Conservation (phyloP, 164 flowering plant species). For the Stephania japonica region DNA sequence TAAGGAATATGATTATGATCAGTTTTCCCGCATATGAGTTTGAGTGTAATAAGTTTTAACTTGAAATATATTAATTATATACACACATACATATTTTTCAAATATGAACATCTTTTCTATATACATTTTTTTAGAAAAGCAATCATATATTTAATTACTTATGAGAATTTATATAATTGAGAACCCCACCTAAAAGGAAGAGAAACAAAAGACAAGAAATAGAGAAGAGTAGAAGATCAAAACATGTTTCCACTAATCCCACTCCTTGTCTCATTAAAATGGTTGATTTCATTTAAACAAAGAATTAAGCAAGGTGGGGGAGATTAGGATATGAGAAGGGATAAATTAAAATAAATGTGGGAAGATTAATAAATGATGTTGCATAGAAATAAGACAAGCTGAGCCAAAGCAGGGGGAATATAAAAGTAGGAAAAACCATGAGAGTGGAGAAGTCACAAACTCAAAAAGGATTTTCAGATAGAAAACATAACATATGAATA, state of each 20-base stretch:
- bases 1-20: too few relatives aligned
- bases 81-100: too few relatives aligned
- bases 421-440: background rate
- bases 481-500: conserved; percentile 2
- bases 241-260: background rate
- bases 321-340: background rate
- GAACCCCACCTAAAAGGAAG: background rate
- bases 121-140: too few relatives aligned
- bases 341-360: background rate
- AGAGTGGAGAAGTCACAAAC: conserved; percentile 22
- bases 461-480: conserved; percentile 13
- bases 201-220: background rate
- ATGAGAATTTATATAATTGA: background rate
- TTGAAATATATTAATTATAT: too few relatives aligned
- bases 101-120: too few relatives aligned
- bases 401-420: conserved; percentile 11
- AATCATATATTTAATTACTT: background rate
- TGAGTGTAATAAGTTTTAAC: too few relatives aligned
- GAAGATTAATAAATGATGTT: conserved; percentile 3
- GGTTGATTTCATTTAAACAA: background rate
- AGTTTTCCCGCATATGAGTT: too few relatives aligned
- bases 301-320: background rate
- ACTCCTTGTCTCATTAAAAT: background rate
- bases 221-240: background rate
- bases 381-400: conserved; percentile 17